These are phyloP conservation scores for Misopates orontium DNA, from an alignment of 257 asterid species.

Conservation along the genomic window DNA sequence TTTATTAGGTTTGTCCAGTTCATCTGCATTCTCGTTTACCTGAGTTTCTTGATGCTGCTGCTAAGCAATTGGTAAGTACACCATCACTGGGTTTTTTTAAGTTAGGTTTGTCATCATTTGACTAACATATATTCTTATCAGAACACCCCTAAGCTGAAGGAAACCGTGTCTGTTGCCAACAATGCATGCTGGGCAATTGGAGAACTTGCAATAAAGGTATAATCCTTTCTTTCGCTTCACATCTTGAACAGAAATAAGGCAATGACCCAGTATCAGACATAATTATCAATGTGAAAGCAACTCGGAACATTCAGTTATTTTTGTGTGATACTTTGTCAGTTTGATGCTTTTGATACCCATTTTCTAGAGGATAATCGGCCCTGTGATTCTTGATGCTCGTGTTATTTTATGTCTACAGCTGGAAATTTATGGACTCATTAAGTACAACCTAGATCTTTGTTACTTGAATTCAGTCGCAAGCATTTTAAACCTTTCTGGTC, in stretches of 20 bases:
- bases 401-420: not conserved
- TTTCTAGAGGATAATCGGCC: not conserved
- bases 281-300: not conserved
- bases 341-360: not conserved
- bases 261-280: constrained; percentile 7
- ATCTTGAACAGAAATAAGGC: constrained; percentile 2
- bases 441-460: not conserved
- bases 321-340: not conserved
- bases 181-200: constrained; percentile 99
- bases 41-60: constrained; percentile 84
- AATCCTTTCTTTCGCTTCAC: not conserved
- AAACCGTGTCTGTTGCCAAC: constrained; percentile 89
- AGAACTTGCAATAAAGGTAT: constrained; percentile 80
- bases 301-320: not conserved
- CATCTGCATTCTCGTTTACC: constrained; percentile 58
- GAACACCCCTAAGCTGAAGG: constrained; percentile 81
- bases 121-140: constrained; percentile 36
- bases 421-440: not conserved
- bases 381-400: not conserved
- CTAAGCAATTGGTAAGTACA: constrained; percentile 84
- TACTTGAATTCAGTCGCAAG: constrained; percentile 10
- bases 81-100: constrained; percentile 6
- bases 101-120: constrained; percentile 22
- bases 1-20: constrained; percentile 47
- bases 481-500: not conserved